phyloP scores from a whole-genome alignment of 1,284 basidiomycete genomes.

The Phenoliferia sp. region DNA sequence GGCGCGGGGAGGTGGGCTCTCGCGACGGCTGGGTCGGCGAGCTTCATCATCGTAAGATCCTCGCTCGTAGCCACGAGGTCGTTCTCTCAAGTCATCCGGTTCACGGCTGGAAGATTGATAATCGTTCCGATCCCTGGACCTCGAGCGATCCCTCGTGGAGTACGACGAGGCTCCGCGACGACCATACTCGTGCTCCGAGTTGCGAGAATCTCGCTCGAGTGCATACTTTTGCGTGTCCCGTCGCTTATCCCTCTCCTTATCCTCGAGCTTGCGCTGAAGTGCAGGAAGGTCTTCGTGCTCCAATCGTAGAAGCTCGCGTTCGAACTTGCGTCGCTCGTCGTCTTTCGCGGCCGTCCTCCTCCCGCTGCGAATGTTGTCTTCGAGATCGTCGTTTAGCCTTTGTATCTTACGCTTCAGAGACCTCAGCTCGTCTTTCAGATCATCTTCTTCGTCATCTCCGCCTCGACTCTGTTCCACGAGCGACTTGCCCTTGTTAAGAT shows the following conservation, averaged over 20 bases:
- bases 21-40: conserved; percentile 41
- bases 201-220: conserved; percentile 75
- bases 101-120: background rate
- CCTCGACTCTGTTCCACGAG: conserved; percentile 72
- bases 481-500: conserved; percentile 73
- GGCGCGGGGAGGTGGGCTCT: conserved; percentile 44
- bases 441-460: conserved; percentile 74
- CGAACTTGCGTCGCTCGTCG: conserved; percentile 77
- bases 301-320: conserved; percentile 79
- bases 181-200: conserved; percentile 62
- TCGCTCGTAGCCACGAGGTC: conserved; percentile 38
- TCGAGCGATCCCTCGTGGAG: conserved; percentile 8
- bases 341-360: conserved; percentile 71
- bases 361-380: conserved; percentile 70
- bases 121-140: background rate
- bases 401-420: conserved; percentile 82
- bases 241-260: conserved; percentile 68
- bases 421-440: conserved; percentile 80
- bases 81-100: background rate
- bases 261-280: conserved; percentile 78
- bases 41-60: conserved; percentile 46
- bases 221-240: conserved; percentile 72
- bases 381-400: conserved; percentile 87
- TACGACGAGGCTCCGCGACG: conserved; percentile 15
- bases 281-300: conserved; percentile 90